phyloP scores from a whole-genome alignment of 495 filamentous ascomycete species.

The Talaromyces borbonicus region DNA sequence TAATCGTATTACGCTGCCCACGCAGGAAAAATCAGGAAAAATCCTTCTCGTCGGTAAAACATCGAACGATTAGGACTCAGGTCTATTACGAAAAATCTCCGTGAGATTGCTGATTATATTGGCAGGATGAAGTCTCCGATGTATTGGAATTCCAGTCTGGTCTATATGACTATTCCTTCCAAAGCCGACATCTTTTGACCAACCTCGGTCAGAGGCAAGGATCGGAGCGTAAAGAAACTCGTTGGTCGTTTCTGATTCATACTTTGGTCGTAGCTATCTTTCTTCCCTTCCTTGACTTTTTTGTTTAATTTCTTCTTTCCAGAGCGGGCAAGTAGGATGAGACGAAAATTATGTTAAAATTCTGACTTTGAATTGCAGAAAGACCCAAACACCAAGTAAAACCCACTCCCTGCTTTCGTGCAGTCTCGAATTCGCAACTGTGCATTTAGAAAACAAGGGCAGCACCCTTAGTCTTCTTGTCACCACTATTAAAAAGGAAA shows the following conservation, averaged over 20 bases:
- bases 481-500: slow-evolving; percentile 58
- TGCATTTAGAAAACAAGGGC: slow-evolving; percentile 87
- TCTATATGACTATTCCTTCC: slow-evolving; percentile 7
- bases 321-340: neutral
- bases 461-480: slow-evolving; percentile 99
- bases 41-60: too few relatives aligned
- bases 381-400: slow-evolving; percentile 7
- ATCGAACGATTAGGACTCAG: too few relatives aligned
- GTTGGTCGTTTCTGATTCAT: slow-evolving; percentile 7
- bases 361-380: slow-evolving; percentile 3
- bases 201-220: slow-evolving; percentile 7
- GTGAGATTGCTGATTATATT: too few relatives aligned
- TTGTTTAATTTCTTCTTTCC: neutral
- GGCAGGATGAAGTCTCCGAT: too few relatives aligned
- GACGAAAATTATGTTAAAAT: neutral
- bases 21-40: too few relatives aligned
- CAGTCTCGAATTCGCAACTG: neutral
- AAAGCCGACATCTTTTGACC: neutral
- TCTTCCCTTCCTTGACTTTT: too few relatives aligned
- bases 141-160: slow-evolving; percentile 4
- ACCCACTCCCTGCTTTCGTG: slow-evolving; percentile 5
- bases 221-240: neutral
- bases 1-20: too few relatives aligned
- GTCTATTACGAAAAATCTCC: too few relatives aligned
- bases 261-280: slow-evolving; percentile 3